Conservation (phyloP, 2,329 filamentous ascomycete genomes). For the Albophoma yamanashiensis region DNA sequence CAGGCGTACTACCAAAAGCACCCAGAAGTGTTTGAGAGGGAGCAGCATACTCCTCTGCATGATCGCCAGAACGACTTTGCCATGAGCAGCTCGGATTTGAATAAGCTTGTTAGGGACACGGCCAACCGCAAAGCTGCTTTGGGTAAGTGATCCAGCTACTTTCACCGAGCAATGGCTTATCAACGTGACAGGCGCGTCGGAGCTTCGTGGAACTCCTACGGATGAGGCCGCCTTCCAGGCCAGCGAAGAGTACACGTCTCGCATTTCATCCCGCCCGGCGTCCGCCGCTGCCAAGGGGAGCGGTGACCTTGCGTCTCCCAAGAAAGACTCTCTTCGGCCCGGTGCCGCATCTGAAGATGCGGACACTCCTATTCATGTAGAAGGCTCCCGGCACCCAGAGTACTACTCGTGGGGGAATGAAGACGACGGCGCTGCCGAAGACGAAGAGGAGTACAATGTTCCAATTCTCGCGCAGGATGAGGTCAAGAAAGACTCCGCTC, state of each 20-base stretch:
- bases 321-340: constrained; percentile 15
- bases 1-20: constrained; percentile 90
- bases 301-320: constrained; percentile 13
- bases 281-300: constrained; percentile 27
- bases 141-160: constrained; percentile 1
- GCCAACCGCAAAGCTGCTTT: constrained; percentile 40
- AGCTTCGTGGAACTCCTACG: constrained; percentile 64
- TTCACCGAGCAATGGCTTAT: constrained; percentile 12
- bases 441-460: constrained; percentile 53
- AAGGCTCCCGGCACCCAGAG: constrained; percentile 39
- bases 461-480: constrained; percentile 89
- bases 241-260: constrained; percentile 71
- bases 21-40: constrained; percentile 69
- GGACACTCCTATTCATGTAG: constrained; percentile 61
- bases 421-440: constrained; percentile 40
- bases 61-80: constrained; percentile 61
- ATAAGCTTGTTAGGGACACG: constrained; percentile 75
- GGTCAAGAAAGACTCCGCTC: constrained; percentile 61
- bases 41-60: constrained; percentile 47
- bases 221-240: constrained; percentile 88
- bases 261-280: constrained; percentile 55
- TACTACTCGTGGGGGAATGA: constrained; percentile 25
- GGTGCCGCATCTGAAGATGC: constrained; percentile 31
- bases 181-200: constrained; percentile 44
- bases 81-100: constrained; percentile 80